A percentile compares a stretch with the other conserved stretches of the same genome.
Evolutionary conservation across 139 green algal genomes (phyloP).

Genomic region (Picochlorum sp.): DNA sequence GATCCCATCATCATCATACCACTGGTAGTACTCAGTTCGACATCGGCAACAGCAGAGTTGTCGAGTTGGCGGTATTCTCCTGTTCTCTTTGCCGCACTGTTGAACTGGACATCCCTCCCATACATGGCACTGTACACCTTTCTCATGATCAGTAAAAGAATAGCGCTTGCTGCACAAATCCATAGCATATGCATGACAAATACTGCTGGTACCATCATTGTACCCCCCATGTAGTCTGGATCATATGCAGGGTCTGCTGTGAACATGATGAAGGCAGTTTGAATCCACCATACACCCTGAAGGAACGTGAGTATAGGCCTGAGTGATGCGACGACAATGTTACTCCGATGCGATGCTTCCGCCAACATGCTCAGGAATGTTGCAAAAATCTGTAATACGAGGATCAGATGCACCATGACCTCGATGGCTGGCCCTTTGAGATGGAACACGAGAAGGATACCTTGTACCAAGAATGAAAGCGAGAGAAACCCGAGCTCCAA

Average conservation of each 20-base stretch:
- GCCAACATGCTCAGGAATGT: slow-evolving; percentile 24
- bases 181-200: slow-evolving; percentile 17
- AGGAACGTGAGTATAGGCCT: slow-evolving; percentile 34
- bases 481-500: slow-evolving; percentile 41
- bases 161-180: not conserved
- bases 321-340: slow-evolving; percentile 21
- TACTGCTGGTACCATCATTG: slow-evolving; percentile 36
- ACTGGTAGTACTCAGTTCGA: too few relatives aligned
- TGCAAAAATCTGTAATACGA: slow-evolving; percentile 32
- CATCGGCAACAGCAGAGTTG: too few relatives aligned
- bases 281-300: slow-evolving; percentile 48
- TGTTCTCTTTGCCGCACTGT: too few relatives aligned
- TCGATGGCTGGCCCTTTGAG: slow-evolving; percentile 50
- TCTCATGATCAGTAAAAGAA: too few relatives aligned
- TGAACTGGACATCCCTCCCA: too few relatives aligned
- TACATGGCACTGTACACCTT: too few relatives aligned
- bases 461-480: slow-evolving; percentile 44
- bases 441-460: slow-evolving; percentile 59
- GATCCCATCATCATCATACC: too few relatives aligned
- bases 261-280: slow-evolving; percentile 45
- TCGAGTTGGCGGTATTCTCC: too few relatives aligned
- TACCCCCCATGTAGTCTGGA: slow-evolving; percentile 29
- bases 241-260: slow-evolving; percentile 30
- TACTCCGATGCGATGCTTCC: slow-evolving; percentile 22
- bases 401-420: slow-evolving; percentile 43